phyloP scores from a whole-genome alignment of 768 basidiomycete species.

The Phanerodontia chrysosporium region DNA sequence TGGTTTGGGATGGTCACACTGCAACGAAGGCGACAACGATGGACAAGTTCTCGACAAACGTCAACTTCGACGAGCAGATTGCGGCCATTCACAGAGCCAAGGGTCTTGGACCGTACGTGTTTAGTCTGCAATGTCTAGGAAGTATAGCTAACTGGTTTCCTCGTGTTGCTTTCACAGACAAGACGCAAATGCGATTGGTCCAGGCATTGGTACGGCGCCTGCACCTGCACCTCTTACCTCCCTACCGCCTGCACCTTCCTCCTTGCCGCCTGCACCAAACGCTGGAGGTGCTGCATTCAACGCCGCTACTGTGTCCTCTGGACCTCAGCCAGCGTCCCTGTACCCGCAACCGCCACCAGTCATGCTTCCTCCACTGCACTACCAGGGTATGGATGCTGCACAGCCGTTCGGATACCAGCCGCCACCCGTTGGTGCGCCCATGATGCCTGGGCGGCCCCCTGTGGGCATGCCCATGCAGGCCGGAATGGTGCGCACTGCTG shows the following conservation, averaged over 20 bases:
- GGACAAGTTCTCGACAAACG: constrained; percentile 89
- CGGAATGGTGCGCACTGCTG: constrained; percentile 75
- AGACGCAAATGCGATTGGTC: constrained; percentile 77
- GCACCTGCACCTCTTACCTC: constrained; percentile 57
- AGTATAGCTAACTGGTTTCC: constrained; percentile 16
- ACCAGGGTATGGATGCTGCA: constrained; percentile 71
- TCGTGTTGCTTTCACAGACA: constrained; percentile 40
- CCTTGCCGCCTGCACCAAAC: constrained; percentile 66
- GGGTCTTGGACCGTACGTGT: constrained; percentile 76
- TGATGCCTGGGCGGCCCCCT: constrained; percentile 24
- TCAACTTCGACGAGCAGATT: constrained; percentile 97
- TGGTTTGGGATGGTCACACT: constrained; percentile 98
- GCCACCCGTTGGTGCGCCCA: constrained; percentile 36
- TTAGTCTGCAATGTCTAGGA: background rate
- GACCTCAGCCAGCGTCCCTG: constrained; percentile 83
- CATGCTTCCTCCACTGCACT: constrained; percentile 83
- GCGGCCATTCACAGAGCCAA: constrained; percentile 92
- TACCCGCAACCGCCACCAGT: constrained; percentile 59
- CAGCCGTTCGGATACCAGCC: constrained; percentile 81
- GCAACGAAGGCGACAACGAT: constrained; percentile 88
- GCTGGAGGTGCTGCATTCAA: constrained; percentile 53
- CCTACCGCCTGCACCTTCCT: constrained; percentile 66
- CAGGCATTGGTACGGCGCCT: constrained; percentile 82
- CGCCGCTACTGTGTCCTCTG: constrained; percentile 86
- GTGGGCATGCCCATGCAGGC: constrained; percentile 61